A percentile compares a stretch with the other conserved stretches of the same genome.
phyloP scores from a whole-genome alignment of 305 asterid species.

The Striga hermonthica region DNA sequence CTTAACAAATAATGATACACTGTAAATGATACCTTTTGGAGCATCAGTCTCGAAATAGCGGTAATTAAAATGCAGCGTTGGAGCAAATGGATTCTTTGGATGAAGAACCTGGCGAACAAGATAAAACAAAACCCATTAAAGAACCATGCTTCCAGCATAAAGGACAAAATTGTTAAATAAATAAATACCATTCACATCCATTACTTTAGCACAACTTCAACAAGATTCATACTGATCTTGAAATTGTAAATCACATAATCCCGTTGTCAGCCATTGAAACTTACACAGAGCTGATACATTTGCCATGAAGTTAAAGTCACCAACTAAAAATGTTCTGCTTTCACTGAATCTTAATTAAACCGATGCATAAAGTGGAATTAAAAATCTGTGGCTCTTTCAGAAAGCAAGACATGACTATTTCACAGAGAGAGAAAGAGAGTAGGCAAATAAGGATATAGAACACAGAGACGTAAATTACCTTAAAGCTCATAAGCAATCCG shows the following conservation, averaged over 20 bases:
- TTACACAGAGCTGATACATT: neutral
- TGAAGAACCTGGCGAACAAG: slow-evolving; percentile 67
- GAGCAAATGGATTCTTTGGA: slow-evolving; percentile 96
- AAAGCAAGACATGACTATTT: slow-evolving; percentile 1
- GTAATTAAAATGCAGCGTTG: slow-evolving; percentile 90
- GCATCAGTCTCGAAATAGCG: slow-evolving; percentile 95
- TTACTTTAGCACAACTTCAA: neutral
- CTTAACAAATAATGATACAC: slow-evolving; percentile 11
- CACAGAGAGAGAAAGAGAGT: neutral
- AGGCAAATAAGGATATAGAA: neutral
- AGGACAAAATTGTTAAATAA: neutral
- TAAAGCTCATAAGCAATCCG: neutral
- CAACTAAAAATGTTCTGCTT: neutral
- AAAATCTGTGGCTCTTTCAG: neutral
- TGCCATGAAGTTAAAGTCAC: slow-evolving; percentile 8
- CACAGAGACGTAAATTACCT: neutral
- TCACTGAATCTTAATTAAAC: slow-evolving; percentile 21
- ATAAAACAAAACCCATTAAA: slow-evolving; percentile 22
- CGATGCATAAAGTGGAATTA: slow-evolving; percentile 5
- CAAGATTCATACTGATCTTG: too few species aligned
- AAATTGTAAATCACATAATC: slow-evolving; percentile 14
- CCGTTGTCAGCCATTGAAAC: neutral
- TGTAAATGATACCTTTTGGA: slow-evolving; percentile 54
- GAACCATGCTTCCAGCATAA: slow-evolving; percentile 1
- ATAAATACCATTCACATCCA: neutral